A percentile compares a stretch with the other conserved stretches of the same genome.
Conservation (phyloP, 2,329 filamentous ascomycete species). For the Colletotrichum sp. region DNA sequence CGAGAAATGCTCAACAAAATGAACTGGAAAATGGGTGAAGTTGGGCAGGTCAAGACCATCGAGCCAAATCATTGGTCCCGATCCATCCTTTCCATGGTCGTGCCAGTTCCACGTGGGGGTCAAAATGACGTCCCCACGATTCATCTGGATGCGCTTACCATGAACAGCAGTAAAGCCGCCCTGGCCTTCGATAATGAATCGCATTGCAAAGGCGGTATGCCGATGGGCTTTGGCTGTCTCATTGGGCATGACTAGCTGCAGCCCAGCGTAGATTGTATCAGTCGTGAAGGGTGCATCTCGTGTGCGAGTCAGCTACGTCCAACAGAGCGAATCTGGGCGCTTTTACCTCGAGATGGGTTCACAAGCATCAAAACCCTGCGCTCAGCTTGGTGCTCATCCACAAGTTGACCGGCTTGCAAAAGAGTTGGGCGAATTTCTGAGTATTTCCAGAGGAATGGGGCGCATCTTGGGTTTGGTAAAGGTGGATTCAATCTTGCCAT, state of each 20-base stretch:
- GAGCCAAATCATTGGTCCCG: constrained; percentile 59
- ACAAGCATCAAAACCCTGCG: constrained; percentile 40
- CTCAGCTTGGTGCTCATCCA: constrained; percentile 38
- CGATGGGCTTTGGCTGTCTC: constrained; percentile 57
- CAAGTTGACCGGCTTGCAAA: constrained; percentile 32
- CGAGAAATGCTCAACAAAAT: constrained; percentile 55
- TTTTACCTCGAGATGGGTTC: constrained; percentile 33
- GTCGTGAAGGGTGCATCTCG: constrained; percentile 55
- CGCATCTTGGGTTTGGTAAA: constrained; percentile 42
- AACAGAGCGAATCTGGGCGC: constrained; percentile 27
- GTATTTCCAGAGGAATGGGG: constrained; percentile 38
- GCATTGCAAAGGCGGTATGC: constrained; percentile 57
- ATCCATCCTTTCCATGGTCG: constrained; percentile 59
- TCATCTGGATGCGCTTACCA: constrained; percentile 52
- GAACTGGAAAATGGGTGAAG: constrained; percentile 53
- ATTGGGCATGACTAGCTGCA: constrained; percentile 58
- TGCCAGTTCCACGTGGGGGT: constrained; percentile 62
- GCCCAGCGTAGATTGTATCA: constrained; percentile 58
- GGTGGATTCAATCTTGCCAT: constrained; percentile 49
- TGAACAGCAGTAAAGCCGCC: constrained; percentile 60
- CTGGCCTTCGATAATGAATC: constrained; percentile 59
- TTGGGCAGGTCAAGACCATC: constrained; percentile 57
- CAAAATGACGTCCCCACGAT: constrained; percentile 55
- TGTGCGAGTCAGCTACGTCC: not conserved
- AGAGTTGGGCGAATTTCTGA: constrained; percentile 34